Percentiles rank a stretch among this genome's conserved stretches.
phyloP scores from a whole-genome alignment of 2,329 filamentous ascomycete species.

The Elsinoe australis region DNA sequence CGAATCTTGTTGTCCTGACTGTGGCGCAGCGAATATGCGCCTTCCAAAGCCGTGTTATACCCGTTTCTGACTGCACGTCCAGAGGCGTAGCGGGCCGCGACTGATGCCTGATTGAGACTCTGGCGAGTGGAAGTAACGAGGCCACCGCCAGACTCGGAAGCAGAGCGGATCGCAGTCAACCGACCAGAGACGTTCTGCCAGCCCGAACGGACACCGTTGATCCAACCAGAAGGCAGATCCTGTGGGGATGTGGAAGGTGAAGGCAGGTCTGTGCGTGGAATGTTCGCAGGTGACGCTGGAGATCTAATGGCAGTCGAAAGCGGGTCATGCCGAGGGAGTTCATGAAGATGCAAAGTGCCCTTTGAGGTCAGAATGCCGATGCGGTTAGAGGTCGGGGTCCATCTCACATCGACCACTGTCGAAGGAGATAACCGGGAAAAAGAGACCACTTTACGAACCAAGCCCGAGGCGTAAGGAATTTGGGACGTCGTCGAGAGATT shows the following conservation, averaged over 20 bases:
- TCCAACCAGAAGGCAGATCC: slow-evolving; percentile 18
- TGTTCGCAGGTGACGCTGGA: slow-evolving; percentile 1
- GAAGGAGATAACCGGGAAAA: slow-evolving; percentile 90
- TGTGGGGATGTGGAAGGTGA: slow-evolving; percentile 20
- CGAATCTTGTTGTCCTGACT: slow-evolving; percentile 68
- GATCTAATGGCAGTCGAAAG: slow-evolving; percentile 13
- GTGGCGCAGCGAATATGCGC: slow-evolving; percentile 63
- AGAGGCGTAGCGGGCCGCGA: slow-evolving; percentile 50
- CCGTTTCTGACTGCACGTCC: slow-evolving; percentile 65
- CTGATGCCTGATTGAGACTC: slow-evolving; percentile 34
- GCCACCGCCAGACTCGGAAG: slow-evolving; percentile 15
- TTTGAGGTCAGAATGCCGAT: slow-evolving; percentile 86
- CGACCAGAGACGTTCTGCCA: slow-evolving; percentile 18
- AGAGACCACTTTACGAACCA: slow-evolving; percentile 73
- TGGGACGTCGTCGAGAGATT: slow-evolving; percentile 14
- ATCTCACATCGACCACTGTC: slow-evolving; percentile 80
- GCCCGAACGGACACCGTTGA: slow-evolving; percentile 20
- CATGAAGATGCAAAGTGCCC: slow-evolving; percentile 88
- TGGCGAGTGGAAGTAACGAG: slow-evolving; percentile 13
- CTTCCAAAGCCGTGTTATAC: slow-evolving; percentile 61
- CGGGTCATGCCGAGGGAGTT: slow-evolving; percentile 52
- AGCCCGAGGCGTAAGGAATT: background rate
- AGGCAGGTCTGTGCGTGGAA: slow-evolving; percentile 13
- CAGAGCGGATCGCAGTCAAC: slow-evolving; percentile 12
- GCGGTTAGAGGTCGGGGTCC: slow-evolving; percentile 76